Evolutionary conservation across 345 rosid genomes (phyloP).

Genomic region (Eucalyptus camaldulensis): DNA sequence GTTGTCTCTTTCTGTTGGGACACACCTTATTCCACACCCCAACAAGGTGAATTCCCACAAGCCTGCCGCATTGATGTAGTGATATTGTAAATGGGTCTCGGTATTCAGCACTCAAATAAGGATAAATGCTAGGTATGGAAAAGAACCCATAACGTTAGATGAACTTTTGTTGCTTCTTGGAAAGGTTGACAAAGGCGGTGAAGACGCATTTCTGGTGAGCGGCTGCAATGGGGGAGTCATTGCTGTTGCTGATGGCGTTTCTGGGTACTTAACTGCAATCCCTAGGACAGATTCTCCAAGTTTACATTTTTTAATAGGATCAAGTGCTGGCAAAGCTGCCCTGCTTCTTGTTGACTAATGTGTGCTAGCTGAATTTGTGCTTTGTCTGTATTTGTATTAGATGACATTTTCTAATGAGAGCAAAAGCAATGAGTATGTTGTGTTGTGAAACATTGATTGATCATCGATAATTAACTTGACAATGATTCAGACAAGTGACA

Average conservation of each 20-base stretch:
- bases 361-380: not conserved
- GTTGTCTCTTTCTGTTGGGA: slow-evolving; percentile 43
- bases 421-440: not conserved
- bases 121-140: not conserved
- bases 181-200: slow-evolving; percentile 78
- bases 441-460: not conserved
- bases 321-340: not conserved
- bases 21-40: slow-evolving; percentile 72
- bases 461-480: not conserved
- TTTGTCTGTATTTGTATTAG: not conserved
- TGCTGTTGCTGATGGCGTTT: slow-evolving; percentile 93
- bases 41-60: slow-evolving; percentile 29
- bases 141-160: not conserved
- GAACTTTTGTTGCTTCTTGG: not conserved
- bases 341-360: not conserved
- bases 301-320: not conserved
- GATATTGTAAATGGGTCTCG: not conserved
- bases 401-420: not conserved
- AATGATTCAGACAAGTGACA: not conserved
- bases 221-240: slow-evolving; percentile 57
- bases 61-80: not conserved
- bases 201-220: slow-evolving; percentile 75
- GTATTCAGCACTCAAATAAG: not conserved
- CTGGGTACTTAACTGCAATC: slow-evolving; percentile 29
- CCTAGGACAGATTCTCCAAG: not conserved